Evolutionary conservation across 768 basidiomycete genomes (phyloP), one percentile per base, ranked within the genome.

Genomic region (Suillus subaureus): DNA sequence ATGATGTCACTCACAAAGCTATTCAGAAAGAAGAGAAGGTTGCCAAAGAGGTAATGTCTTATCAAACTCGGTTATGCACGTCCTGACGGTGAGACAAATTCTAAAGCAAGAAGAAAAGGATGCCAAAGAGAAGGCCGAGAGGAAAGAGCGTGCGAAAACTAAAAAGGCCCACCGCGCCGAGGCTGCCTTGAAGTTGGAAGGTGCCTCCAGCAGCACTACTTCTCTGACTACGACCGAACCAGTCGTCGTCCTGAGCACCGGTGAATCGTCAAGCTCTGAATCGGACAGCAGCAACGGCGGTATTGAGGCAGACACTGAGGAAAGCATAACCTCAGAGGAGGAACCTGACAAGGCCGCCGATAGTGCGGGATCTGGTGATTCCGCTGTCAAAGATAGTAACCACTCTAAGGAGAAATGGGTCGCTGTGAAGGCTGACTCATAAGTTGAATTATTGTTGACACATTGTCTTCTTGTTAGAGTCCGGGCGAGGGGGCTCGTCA

Each of bases 231-330:
- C 68, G 31, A 47, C 63, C 23, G 70, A 71, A 52, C 39, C 72
- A 39, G 66, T 74, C 66, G 26, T 64, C 54, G 18, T 67, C 70
- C 64, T 61, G 65, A 67, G 69, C 73, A 55, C 79, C 69, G 69
- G 77, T 79, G 67, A 75, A 72, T 61, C 71, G 75, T 83, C 85
- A 31, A 84, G 80, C 67, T 89, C 87, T 51, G 88, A 88, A 71
- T 84, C 85, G 33, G 89, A 89, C 70, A 82, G 75, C 64, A 86
- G 80, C 73, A 87, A 83, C 21, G 86, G 85, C 16, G 83, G 81
- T 23, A 83, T 83, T 61, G 92, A 92, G 65, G 90, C 88, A 9
- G 92, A 93, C 71, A 86, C 86, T 28, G 91, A 93, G 75, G 89
- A 89, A 72, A 91, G 89, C 71, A 79, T 89, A 68, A 89, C 90